A percentile compares a stretch with the other conserved stretches of the same genome.
phyloP scores from a whole-genome alignment of 495 filamentous ascomycete genomes.

The Achaetomiella virescens region DNA sequence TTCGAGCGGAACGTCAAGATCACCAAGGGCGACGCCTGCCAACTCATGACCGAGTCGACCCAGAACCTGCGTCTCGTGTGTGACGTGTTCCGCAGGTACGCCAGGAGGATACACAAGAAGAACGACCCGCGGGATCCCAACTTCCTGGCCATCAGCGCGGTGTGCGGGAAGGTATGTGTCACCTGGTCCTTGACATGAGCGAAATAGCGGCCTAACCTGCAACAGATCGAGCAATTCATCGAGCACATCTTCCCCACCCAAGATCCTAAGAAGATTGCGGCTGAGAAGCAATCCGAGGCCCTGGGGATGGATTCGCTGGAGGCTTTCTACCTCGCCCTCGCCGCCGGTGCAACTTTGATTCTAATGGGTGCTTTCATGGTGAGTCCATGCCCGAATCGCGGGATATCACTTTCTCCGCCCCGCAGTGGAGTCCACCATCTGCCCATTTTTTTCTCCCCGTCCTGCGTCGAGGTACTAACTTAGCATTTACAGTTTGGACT shows the following conservation, averaged over 20 bases:
- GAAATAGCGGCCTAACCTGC: conserved; percentile 3
- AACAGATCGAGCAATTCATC: conserved; percentile 93
- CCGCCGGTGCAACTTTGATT: conserved; percentile 30
- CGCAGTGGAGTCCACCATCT: not conserved
- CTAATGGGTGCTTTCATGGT: conserved; percentile 43
- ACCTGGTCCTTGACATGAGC: not conserved
- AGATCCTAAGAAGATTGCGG: conserved; percentile 42
- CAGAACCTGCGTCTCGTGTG: conserved; percentile 79
- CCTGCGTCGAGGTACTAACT: not conserved
- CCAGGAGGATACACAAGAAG: conserved; percentile 82
- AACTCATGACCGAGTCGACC: conserved; percentile 84
- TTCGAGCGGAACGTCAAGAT: conserved; percentile 92
- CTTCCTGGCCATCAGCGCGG: conserved; percentile 85
- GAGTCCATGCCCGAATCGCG: conserved; percentile 16
- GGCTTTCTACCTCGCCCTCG: conserved; percentile 28
- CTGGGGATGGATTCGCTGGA: conserved; percentile 31
- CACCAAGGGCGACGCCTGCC: conserved; percentile 88
- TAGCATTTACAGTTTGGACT: conserved; percentile 48
- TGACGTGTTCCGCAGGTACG: conserved; percentile 69
- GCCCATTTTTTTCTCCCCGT: not conserved
- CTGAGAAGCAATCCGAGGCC: conserved; percentile 20
- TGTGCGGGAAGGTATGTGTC: conserved; percentile 72
- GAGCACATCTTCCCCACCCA: conserved; percentile 83
- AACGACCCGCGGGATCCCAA: conserved; percentile 92
- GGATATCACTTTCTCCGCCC: conserved; percentile 6